Evolutionary conservation across 1,139 yeast species (phyloP).

Genomic region (Arxiozyma telluris): DNA sequence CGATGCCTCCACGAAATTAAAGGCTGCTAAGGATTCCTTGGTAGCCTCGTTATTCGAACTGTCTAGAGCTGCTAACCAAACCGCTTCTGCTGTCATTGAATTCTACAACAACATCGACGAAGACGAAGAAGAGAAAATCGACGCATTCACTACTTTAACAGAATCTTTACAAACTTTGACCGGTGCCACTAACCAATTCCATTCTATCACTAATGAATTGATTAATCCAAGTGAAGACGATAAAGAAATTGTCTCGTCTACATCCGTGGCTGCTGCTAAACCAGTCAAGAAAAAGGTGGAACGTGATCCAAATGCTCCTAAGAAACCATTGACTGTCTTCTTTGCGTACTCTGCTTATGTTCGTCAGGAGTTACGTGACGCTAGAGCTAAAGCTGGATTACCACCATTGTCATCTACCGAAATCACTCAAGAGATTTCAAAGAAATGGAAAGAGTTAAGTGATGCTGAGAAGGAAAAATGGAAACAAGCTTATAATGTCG

Average conservation of each 20-base stretch:
- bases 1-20: conserved; percentile 28
- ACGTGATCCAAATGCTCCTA: conserved; percentile 49
- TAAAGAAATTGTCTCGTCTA: conserved; percentile 14
- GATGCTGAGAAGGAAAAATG: conserved; percentile 64
- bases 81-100: conserved; percentile 68
- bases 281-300: conserved; percentile 42
- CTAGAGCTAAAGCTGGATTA: conserved; percentile 49
- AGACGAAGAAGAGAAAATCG: conserved; percentile 31
- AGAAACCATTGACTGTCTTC: conserved; percentile 63
- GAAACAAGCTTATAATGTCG: conserved; percentile 64
- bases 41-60: conserved; percentile 73
- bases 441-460: conserved; percentile 63
- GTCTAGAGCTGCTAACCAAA: conserved; percentile 72
- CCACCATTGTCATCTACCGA: conserved; percentile 64
- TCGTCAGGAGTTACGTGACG: conserved; percentile 56
- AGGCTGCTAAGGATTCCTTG: conserved; percentile 34
- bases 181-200: conserved; percentile 26
- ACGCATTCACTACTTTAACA: conserved; percentile 30
- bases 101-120: conserved; percentile 50
- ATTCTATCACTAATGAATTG: conserved; percentile 25
- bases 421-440: conserved; percentile 68
- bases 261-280: conserved; percentile 26
- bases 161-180: conserved; percentile 30
- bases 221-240: conserved; percentile 30
- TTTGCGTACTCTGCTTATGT: conserved; percentile 65